Evolutionary conservation across 2,329 filamentous ascomycete genomes (phyloP), one percentile per base, ranked within the genome.

Genomic region (Aureobasidium sp.): DNA sequence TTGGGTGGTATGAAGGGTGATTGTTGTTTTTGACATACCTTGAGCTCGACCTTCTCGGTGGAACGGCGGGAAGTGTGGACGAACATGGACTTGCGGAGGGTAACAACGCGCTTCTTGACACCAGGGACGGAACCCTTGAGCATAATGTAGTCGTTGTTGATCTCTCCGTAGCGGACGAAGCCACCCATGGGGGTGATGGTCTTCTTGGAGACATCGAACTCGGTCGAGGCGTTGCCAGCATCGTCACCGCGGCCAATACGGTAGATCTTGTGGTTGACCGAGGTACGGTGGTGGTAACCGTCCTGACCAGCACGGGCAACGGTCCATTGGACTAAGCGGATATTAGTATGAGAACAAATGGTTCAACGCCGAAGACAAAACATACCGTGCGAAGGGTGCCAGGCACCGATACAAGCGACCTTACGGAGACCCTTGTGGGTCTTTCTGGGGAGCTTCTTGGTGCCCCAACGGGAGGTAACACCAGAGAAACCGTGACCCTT

Each of bases 341-440:
- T 10, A 5, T 57, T 46, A 57, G 53, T 57, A 46, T 8, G 1
- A 29, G 9, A 32, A 7, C 15, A 20, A 13, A 2, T n/a, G 17
- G 8, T 8, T n/a, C 26, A 42, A 4, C 6, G 20, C 50, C 34
- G 29, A 2, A 32, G 51, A 23, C 51, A 12, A 46, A 46, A 57
- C 53, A 57, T 57, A 57, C 53, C 94, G 91, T 99, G 94, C 81
- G 90, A 91, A 77, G 94, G 94, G 86, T 99, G 94, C 94, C 94
- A 99, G 74, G 94, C 94, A 90, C 94, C 94, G 80, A 99, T 99
- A 96, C 94, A 99, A 77, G 94, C 94, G 74, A 99, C 93, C 90
- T 99, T 99, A 77, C 94, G 89, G 77, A 99, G 91, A 96, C 94
- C 94, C 89, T 99, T 99, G 90, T 99, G 94, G 67, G 94, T 99